phyloP scores from a whole-genome alignment of 2,329 filamentous ascomycete species.

The Exophiala sp. region DNA sequence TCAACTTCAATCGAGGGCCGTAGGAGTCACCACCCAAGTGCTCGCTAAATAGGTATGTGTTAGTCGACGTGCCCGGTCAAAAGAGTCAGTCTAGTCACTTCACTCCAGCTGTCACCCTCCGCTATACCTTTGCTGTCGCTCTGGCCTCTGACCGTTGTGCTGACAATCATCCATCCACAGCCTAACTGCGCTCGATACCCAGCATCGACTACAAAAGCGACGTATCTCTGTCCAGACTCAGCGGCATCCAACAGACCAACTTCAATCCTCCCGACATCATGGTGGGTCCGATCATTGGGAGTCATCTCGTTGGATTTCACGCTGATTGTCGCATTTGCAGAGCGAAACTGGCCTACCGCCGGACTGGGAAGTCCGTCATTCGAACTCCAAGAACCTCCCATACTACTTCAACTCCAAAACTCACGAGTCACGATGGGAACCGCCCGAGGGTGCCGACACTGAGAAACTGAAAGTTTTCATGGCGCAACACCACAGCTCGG shows the following conservation, averaged over 20 bases:
- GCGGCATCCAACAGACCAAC: no score
- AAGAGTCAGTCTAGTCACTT: no score
- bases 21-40: no score
- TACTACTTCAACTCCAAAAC: conserved; percentile 94
- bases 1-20: no score
- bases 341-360: conserved; percentile 73
- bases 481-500: conserved; percentile 71
- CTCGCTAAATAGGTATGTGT: no score
- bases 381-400: conserved; percentile 95
- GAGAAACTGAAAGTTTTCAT: conserved; percentile 93
- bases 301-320: neutral
- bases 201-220: no score
- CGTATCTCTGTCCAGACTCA: no score
- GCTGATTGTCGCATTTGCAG: conserved; percentile 29
- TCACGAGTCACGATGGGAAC: conserved; percentile 92
- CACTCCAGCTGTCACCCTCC: no score
- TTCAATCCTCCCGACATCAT: conserved; percentile 12
- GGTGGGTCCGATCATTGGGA: conserved; percentile 6
- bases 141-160: conserved; percentile 2
- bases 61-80: no score
- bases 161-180: conserved; percentile 9
- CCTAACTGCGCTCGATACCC: conserved; percentile 7
- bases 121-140: neutral
- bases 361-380: conserved; percentile 93
- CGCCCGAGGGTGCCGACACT: conserved; percentile 77